phyloP scores from a whole-genome alignment of 2,329 filamentous ascomycete species.

The Pseudocercospora pini-densiflorae region DNA sequence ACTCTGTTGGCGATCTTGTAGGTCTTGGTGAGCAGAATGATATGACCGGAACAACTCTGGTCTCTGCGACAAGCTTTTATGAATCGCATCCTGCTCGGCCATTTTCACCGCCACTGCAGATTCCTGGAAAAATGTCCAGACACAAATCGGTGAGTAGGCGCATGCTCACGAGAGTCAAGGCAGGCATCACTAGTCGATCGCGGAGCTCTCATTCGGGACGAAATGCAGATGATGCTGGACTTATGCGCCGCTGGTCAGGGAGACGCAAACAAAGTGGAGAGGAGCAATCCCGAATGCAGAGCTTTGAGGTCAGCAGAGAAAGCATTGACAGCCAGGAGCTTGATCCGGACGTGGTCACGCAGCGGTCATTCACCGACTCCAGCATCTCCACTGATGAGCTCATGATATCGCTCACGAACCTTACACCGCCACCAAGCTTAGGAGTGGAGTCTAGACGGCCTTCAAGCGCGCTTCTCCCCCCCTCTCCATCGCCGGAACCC shows the following conservation, averaged over 20 bases:
- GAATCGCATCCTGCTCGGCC: background rate
- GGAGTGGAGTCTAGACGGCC: conserved; percentile 12
- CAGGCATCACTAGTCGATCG: conserved; percentile 37
- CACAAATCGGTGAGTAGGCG: conserved; percentile 42
- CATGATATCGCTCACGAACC: conserved; percentile 19
- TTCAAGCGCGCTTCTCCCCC: conserved; percentile 20
- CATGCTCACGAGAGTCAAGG: conserved; percentile 42
- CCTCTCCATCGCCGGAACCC: conserved; percentile 9
- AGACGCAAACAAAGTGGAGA: conserved; percentile 32
- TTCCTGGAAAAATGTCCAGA: conserved; percentile 29
- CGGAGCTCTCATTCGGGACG: conserved; percentile 34
- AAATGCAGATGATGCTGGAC: conserved; percentile 33
- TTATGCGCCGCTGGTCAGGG: conserved; percentile 38
- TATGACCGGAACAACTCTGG: conserved; percentile 24
- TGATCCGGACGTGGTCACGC: conserved; percentile 16
- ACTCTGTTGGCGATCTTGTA: conserved; percentile 7
- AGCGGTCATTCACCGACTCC: conserved; percentile 34
- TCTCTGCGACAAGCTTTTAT: conserved; percentile 7
- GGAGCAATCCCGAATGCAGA: conserved; percentile 31
- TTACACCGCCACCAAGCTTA: conserved; percentile 20
- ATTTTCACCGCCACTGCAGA: conserved; percentile 11
- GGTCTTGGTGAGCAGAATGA: conserved; percentile 11
- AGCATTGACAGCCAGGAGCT: conserved; percentile 31
- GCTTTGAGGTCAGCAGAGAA: conserved; percentile 36
- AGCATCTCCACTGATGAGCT: conserved; percentile 35